A percentile compares a stretch with the other conserved stretches of the same genome.
These are phyloP conservation scores for Colletotrichum orchidophilum DNA, from an alignment of 2,329 filamentous ascomycete species.

Conservation along the genomic window DNA sequence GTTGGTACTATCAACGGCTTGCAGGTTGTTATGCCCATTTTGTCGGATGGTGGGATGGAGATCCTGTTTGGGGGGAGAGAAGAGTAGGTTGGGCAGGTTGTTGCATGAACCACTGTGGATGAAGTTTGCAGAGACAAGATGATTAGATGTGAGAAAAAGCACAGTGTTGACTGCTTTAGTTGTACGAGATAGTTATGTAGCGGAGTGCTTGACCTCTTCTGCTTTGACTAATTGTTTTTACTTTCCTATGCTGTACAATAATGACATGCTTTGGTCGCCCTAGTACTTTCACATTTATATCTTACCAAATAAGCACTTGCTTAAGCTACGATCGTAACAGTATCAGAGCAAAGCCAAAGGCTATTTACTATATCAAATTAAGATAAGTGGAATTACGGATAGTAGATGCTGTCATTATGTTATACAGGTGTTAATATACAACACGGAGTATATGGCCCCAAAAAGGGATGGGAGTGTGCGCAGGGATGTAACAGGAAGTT, in stretches of 20 bases:
- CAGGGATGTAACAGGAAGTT: no score
- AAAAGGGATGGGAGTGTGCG: no score
- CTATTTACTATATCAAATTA: no score
- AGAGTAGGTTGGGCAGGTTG: conserved; percentile 40
- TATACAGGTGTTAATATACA: no score
- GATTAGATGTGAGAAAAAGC: no score
- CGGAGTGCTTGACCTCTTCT: neutral
- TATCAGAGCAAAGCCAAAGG: neutral
- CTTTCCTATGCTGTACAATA: neutral
- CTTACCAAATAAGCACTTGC: neutral
- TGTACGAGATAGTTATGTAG: neutral
- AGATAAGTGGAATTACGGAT: no score
- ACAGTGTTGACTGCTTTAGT: no score
- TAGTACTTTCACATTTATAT: neutral
- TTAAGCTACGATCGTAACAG: neutral
- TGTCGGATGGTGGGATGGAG: conserved; percentile 45
- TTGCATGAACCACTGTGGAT: conserved; percentile 41
- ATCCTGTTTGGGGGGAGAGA: conserved; percentile 45
- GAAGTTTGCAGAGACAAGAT: conserved; percentile 15
- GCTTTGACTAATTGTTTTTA: neutral
- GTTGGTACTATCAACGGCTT: conserved; percentile 45
- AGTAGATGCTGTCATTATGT: no score
- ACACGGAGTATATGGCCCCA: no score
- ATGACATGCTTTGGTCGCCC: neutral
- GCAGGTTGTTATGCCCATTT: conserved; percentile 42